Percentiles rank a stretch among this genome's conserved stretches.
Conservation (phyloP, 768 basidiomycete species). For the Russula sp. region DNA sequence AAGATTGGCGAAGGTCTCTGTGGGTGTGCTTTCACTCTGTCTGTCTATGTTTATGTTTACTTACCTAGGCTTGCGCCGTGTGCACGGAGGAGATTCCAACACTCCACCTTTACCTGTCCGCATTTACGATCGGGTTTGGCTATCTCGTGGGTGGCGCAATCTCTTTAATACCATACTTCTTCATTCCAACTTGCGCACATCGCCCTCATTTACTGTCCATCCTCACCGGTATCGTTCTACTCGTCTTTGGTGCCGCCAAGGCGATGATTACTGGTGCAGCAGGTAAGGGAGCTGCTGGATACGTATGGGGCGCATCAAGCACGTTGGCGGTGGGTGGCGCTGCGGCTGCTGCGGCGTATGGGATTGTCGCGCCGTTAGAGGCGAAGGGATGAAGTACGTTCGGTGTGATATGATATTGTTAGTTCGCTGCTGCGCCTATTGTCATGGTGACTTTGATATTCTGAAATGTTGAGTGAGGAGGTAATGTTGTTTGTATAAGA, state of each 20-base stretch:
- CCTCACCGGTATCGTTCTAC: slow-evolving; percentile 76
- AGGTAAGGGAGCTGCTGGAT: slow-evolving; percentile 54
- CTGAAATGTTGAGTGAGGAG: too few species aligned
- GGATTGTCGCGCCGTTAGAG: slow-evolving; percentile 47
- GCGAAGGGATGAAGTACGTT: background rate
- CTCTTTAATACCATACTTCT: slow-evolving; percentile 90
- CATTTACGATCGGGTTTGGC: slow-evolving; percentile 91
- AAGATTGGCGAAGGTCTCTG: slow-evolving; percentile 93
- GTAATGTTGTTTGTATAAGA: too few species aligned
- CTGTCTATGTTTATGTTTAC: too few species aligned
- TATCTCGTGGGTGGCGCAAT: slow-evolving; percentile 92
- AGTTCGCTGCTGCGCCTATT: background rate
- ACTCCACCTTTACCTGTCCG: slow-evolving; percentile 78
- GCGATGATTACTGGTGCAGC: slow-evolving; percentile 78
- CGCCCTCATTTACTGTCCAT: slow-evolving; percentile 63
- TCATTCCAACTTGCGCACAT: slow-evolving; percentile 62
- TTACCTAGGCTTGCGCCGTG: background rate
- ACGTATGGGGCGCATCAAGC: slow-evolving; percentile 80
- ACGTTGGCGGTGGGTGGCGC: slow-evolving; percentile 86
- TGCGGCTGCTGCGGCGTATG: slow-evolving; percentile 73
- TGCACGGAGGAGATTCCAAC: slow-evolving; percentile 78
- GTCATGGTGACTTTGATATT: background rate
- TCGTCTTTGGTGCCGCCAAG: slow-evolving; percentile 89
- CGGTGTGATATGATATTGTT: too few species aligned
- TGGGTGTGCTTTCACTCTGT: too few species aligned